These are phyloP conservation scores for Geotrichum europaeum DNA, from an alignment of 1,139 yeast genomes.

Conservation along the genomic window DNA sequence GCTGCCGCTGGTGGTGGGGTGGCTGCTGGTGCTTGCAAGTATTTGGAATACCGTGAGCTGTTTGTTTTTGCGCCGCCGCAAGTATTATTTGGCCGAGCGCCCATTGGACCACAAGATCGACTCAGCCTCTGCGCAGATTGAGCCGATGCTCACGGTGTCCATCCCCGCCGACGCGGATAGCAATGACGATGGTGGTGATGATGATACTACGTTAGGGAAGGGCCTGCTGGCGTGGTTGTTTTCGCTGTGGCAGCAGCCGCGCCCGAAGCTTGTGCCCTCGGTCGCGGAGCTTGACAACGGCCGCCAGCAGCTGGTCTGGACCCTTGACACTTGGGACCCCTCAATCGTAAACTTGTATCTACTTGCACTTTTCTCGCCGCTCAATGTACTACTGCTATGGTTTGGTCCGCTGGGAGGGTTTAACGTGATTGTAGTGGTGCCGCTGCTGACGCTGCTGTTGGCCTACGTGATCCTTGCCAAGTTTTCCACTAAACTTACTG, in stretches of 20 bases:
- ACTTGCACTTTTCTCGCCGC: conserved; percentile 55
- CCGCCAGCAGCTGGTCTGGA: conserved; percentile 37
- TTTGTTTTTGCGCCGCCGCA: conserved; percentile 22
- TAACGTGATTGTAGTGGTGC: conserved; percentile 28
- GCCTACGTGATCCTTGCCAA: conserved; percentile 39
- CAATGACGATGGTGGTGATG: conserved; percentile 15
- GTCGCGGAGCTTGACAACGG: conserved; percentile 3
- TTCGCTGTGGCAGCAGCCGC: background rate
- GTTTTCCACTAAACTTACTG: conserved; percentile 40
- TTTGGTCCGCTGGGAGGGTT: conserved; percentile 40
- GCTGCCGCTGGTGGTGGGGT: background rate
- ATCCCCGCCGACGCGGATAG: background rate
- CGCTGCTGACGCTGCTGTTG: conserved; percentile 42
- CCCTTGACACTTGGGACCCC: conserved; percentile 56
- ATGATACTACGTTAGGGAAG: background rate
- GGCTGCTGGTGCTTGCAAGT: conserved; percentile 23
- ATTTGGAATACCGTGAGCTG: background rate
- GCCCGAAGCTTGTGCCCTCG: background rate
- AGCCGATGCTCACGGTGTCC: conserved; percentile 2
- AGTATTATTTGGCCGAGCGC: conserved; percentile 40
- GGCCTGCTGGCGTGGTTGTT: too few species aligned
- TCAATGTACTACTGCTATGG: conserved; percentile 40
- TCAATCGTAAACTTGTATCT: conserved; percentile 45
- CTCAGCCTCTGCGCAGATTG: conserved; percentile 38
- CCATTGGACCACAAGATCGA: conserved; percentile 37